Evolutionary conservation across 805 yeast genomes (phyloP), one percentile per base, ranked within the genome.

Genomic region (Yarrowia sp.): DNA sequence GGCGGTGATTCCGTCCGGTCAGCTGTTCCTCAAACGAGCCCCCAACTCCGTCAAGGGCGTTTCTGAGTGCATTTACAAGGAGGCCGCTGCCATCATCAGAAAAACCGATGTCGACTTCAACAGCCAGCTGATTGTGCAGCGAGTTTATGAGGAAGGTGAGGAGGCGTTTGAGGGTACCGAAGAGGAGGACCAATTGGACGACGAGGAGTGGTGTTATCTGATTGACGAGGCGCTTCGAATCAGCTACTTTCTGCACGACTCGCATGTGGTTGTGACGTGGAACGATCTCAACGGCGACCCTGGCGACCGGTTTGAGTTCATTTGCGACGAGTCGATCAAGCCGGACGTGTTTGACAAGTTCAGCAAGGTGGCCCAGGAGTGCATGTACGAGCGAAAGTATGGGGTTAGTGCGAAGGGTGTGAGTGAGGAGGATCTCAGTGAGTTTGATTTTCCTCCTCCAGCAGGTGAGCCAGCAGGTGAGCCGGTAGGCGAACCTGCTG

Each of bases 11-110:
- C 91, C 97, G 1, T 84, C 89, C 0, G 98, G 98, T 3, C 89
- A 88, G 78, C 82, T 94, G 58, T 90, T 83, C 75, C 81, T 94
- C 55, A 83, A 89, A 16, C 81, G 98, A 61, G 83, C 90, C 0
- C 89, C 90, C 7, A 83, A 82, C 26, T 90, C 97, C 2, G 97
- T 97, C 12, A 91, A 92, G 76, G 93, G 97, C 9, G 92, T 87
- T 35, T 81, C 87, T 43, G 98, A 95, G 77, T 78, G 80, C 71
- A 76, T 81, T 22, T 93, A 87, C 77, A 88, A 86, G 70, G 97
- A 91, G 73, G 93, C 97, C 1, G 86, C 87, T 46, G 87, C 94
- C 14, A 80, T 88, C 2, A 87, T 94, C 61, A 82, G 91, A 49
- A 86, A 86, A 70, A 87, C 93, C 0, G 82, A 90, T 3, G 83